phyloP scores from a whole-genome alignment of 768 basidiomycete genomes.

The Russula lepida region DNA sequence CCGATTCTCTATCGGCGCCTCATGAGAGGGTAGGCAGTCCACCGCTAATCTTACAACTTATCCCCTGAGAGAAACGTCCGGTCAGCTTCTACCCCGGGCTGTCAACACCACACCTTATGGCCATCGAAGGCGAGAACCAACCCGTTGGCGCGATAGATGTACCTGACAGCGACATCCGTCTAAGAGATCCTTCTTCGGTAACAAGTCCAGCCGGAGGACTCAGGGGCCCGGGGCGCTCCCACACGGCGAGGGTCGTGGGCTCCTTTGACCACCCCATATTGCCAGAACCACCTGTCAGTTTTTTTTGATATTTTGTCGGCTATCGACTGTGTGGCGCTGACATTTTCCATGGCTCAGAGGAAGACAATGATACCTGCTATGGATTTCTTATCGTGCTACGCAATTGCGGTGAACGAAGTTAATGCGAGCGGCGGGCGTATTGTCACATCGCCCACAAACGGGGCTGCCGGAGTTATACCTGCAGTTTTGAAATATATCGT shows the following conservation, averaged over 20 bases:
- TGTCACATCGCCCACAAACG: constrained; percentile 91
- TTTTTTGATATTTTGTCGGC: constrained; percentile 11
- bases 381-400: constrained; percentile 90
- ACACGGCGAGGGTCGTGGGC: constrained; percentile 49
- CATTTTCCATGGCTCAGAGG: constrained; percentile 37
- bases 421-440: constrained; percentile 91
- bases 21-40: constrained; percentile 65
- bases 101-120: constrained; percentile 29
- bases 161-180: constrained; percentile 21
- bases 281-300: constrained; percentile 72
- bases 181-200: constrained; percentile 16
- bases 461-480: constrained; percentile 90
- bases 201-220: background rate
- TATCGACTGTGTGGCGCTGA: background rate
- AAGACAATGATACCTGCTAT: constrained; percentile 86
- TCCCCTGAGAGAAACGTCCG: background rate
- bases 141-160: constrained; percentile 20
- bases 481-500: constrained; percentile 84
- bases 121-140: constrained; percentile 29
- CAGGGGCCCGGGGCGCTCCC: constrained; percentile 18
- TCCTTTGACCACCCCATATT: constrained; percentile 71
- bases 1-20: constrained; percentile 84
- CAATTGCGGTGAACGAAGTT: constrained; percentile 92
- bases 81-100: constrained; percentile 47
- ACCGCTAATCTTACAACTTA: background rate